Evolutionary conservation across 192 early-diverging fungal species (phyloP), one percentile per base, ranked within the genome.

Genomic region (Entomortierella beljakovae): DNA sequence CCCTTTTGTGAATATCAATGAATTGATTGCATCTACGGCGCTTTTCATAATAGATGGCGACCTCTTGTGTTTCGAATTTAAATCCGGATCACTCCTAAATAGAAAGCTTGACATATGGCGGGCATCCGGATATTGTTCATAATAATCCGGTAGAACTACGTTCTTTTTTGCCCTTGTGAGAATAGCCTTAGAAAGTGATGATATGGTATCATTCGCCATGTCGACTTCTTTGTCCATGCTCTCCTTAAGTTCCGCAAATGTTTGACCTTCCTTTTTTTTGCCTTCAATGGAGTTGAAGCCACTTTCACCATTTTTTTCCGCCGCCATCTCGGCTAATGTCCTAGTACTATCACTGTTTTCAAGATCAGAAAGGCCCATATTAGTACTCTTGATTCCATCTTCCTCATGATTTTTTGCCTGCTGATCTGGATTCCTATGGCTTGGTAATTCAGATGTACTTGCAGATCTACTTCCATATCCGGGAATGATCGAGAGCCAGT

Each of bases 1-100:
- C 28, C 38, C 5, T 18, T 67, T 68, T 25, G 59, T 68, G 35
- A 76, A 76, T 2, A 97, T 95, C 88, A 75, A 13, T 8, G 58
- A 62, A 31, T 65, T 68, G 3, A 76, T 16, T 9, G 55, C 73
- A 43, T 38, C 58, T 37, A 79, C 75, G 28, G 75, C 75, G 35
- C 61, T 79, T 57, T 79, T 79, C 61, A 79, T 40, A n/a, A 79
- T 59, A 15, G 75, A 69, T 7, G 51, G 10, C 7, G 75, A 70
- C 34, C 75, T 66, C 15, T 29, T 23, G 15, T 65, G 75, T 26
- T 4, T 58, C 0, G 64, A 37, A 16, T 34, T 18, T 6, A 54
- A 26, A 28, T 22, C 32, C 6, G 60, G 25, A 1, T 48, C 53
- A 42, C n/a, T 1, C 6, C 54, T 61, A 9, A 52, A 22, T 2